Base-by-base conservation (phyloP, 371 early-diverging fungal species). In the Dichotomocladium elegans region DNA sequence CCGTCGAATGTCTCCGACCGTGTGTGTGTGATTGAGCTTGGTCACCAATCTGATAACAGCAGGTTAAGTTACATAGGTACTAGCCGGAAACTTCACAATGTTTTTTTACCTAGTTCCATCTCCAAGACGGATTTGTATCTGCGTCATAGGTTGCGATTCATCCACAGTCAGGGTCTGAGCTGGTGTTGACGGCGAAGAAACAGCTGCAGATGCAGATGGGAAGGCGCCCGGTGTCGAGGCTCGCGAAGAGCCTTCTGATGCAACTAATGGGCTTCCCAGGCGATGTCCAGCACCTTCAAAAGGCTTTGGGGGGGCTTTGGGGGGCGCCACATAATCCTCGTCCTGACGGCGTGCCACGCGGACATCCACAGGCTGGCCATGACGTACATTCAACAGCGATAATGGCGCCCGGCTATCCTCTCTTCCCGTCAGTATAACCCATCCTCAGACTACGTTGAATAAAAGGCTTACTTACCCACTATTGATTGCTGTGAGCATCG, bases 341-440 rank as follows among this genome's bases (percentile, higher is more conserved):
- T 93, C 83, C 55, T 89, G 72, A 35, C 88, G 85, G 42, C 88
- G 85, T 5, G 86, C 77, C 0, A 98, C 93, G 31, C 86, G 79
- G 52, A 98, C 85, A 58, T 94, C 94, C 5, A 97, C 97, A 29
- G 86, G 89, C 57, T 97, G 96, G 29, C 94, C 95, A 42, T 85
- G 89, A 7, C 77, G 80, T n/a, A 96, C 91, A 60, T 95, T 92
- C 40, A 97, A 77, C 30, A 90, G 75, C n/a, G 86, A 76, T 45
- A 88, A 61, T 8, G 95, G 91, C 3, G 93, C 95, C 2, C 89
- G 87, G 2, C 94, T 89, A 53, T 31, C n/a, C n/a, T n/a, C 33
- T 9, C 33, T 33, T 33, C 10, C 33, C n/a, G 33, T 9, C 33
- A 33, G 33, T n/a, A 35, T 10, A 30, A 17, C 3, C 29, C 1